Evolutionary conservation across 257 asterid species (phyloP), one percentile per base, ranked within the genome.

Genomic region (Fraxinus cuspidata): DNA sequence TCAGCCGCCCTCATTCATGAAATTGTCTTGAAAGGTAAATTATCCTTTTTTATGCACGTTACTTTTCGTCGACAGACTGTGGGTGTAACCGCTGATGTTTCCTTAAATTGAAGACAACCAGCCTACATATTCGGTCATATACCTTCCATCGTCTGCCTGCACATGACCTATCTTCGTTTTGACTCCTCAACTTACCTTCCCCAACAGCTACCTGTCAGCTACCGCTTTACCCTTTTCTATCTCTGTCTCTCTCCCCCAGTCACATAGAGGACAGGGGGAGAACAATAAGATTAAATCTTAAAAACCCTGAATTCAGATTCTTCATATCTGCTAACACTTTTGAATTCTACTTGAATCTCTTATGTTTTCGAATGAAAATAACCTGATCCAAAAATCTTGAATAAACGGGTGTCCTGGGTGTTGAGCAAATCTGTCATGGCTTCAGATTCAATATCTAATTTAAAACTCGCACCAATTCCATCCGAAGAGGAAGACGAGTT

Each of bases 371-470:
- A 1, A 1, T 37, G 42, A 37, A 37, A 37, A 37, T 37, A 37
- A 37, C 42, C 2, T 7, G 42, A 37, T 7, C n/a, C n/a, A n/a
- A n/a, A n/a, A n/a, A n/a, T n/a, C n/a, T n/a, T n/a, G n/a, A n/a
- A n/a, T n/a, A n/a, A n/a, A n/a, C n/a, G n/a, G n/a, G n/a, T n/a
- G n/a, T n/a, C n/a, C n/a, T n/a, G 42, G 11, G 11, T 37, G 42
- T 37, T 37, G 42, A 37, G 42, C 7, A 37, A 37, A 37, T 37
- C 31, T 25, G 69, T 12, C 10, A 84, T 85, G 87, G 81, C 73
- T 81, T 74, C 94, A 23, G 91, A 86, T 73, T 82, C 93, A 8
- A 0, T 66, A 1, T 81, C 83, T 38, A 82, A 86, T n/a, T 66
- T 76, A 21, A 38, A 83, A 12, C 29, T 81, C 51, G 5, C 15